A percentile compares a stretch with the other conserved stretches of the same genome.
Evolutionary conservation across 148 eudicot species (phyloP).

Genomic region (Rhododendron simsii): DNA sequence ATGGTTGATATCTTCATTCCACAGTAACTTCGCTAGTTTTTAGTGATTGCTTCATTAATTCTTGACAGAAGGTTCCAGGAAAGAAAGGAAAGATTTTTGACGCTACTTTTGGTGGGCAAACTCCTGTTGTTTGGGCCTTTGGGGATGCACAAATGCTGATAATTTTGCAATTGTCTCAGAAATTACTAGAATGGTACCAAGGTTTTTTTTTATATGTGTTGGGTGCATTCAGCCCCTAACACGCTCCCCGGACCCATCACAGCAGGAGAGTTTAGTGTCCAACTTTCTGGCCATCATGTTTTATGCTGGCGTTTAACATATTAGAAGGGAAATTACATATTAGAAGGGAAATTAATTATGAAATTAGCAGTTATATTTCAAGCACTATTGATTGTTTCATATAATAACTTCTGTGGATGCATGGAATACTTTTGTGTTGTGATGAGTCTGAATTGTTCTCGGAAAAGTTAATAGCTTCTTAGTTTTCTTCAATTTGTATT

Average conservation of each 20-base stretch:
- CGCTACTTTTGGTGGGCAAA: not conserved
- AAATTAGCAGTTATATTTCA: not conserved
- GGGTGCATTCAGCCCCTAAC: not conserved
- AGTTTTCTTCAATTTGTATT: slow-evolving; percentile 28
- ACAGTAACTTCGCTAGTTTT: not conserved
- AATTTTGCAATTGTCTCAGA: not conserved
- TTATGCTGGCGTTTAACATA: not conserved
- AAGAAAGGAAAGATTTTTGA: not conserved
- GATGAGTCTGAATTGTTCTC: not conserved
- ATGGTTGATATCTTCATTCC: not conserved
- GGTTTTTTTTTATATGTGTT: not conserved
- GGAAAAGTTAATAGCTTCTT: slow-evolving; percentile 16
- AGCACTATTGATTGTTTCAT: not conserved
- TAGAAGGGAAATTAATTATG: not conserved
- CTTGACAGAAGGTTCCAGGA: not conserved
- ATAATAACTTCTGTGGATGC: not conserved
- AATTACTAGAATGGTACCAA: not conserved
- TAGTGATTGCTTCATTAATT: slow-evolving; percentile 1
- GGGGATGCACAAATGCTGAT: not conserved
- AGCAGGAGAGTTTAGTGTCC: not conserved
- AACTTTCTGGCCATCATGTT: not conserved
- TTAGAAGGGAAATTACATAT: not conserved
- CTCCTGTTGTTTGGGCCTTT: not conserved
- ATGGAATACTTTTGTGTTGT: not conserved
- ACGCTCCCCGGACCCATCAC: not conserved